Base-by-base conservation (phyloP, 1,139 yeast genomes). In the Candida gigantensis region DNA sequence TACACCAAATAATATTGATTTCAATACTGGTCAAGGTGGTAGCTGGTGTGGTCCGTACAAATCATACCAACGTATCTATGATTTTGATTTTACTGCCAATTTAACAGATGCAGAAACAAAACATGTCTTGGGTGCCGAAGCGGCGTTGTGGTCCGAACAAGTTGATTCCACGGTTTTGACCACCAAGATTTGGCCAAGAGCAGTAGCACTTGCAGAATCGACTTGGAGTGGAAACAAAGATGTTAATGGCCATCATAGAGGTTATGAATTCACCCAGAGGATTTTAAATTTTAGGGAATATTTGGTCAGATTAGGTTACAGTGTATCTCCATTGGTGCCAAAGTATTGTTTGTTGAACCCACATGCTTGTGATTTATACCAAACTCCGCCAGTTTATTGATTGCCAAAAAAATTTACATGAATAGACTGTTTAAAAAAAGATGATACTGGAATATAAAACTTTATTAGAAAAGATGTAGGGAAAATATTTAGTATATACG, bases 41-140 rank as follows among this genome's bases (percentile, higher is more conserved):
- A 62, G 72, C n/a, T 73, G 75, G 74, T 72, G 79, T 51, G 70
- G 62, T 24, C 75, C 77, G 2, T 72, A 72, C 54, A 72, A 70
- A 46, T 65, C 74, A 8, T 71, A 74, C 75, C 77, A 72, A 47
- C 54, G 73, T 37, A 68, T 73, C 27, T 71, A 71, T 46, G 54
- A 55, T 36, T 69, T 55, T 40, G 74, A 72, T 44, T 56, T 70
- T 39, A 51, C 62, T 14, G 53, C 49, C 14, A 57, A 57, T 32
- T 57, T 73, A 39, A 67, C 71, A n/a, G 58, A 44, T 1, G 49
- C 40, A 2, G 68, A 72, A 44, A 44, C 45, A 8, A 35, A 47
- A 20, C 71, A 60, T 35, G 58, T 73, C 15, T 42, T 68, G 26
- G 79, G 79, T 3, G 75, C 67, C 2, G 77, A 71, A 41, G 74